Base-by-base conservation (phyloP, 148 eudicot species). In the Chenopodium berlandieri region DNA sequence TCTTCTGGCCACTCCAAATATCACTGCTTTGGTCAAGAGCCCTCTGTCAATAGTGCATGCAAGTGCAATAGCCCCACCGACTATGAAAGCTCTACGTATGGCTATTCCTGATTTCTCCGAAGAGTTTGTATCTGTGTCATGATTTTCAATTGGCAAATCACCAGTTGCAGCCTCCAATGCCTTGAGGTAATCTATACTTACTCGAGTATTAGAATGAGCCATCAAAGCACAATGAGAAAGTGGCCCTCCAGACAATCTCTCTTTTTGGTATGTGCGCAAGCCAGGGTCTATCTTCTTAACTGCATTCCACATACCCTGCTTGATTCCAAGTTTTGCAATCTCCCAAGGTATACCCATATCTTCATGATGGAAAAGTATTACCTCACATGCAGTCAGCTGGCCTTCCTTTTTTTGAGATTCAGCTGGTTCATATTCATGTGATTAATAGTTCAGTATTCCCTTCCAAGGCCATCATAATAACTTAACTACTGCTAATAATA, bases 271-370 rank as follows among this genome's bases (percentile, higher is more conserved):
- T n/a, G 27, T 16, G 27, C 30, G 75, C 75, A 72, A 72, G 14
- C 75, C 75, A 10, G 75, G 75, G 16, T 72, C 75, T 40, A 72
- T 72, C 75, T 72, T 72, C 54, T 72, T 72, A 40, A 72, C 75
- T 72, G 75, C 75, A 19, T 10, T 46, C 75, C 75, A 72, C 75
- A 72, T 72, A 72, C 75, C 75, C 75, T 72, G 75, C 75, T n/a
- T 72, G 8, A 72, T 46, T 40, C 75, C 75, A 72, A 72, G 32
- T 56, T 72, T 72, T 46, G 75, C 75, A 72, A 72, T 72, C 75
- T 72, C 75, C 75, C 75, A 72, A 44, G 75, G 75, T 1, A 72
- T 72, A 44, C 75, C 75, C 75, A 72, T 72, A 46, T 72, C 75
- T 22, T 72, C 75, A 22, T 72, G 75, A 72, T 72, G 75, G 54